Conservation (phyloP, 1,284 basidiomycete species). For the Tranzscheliella williamsii region DNA sequence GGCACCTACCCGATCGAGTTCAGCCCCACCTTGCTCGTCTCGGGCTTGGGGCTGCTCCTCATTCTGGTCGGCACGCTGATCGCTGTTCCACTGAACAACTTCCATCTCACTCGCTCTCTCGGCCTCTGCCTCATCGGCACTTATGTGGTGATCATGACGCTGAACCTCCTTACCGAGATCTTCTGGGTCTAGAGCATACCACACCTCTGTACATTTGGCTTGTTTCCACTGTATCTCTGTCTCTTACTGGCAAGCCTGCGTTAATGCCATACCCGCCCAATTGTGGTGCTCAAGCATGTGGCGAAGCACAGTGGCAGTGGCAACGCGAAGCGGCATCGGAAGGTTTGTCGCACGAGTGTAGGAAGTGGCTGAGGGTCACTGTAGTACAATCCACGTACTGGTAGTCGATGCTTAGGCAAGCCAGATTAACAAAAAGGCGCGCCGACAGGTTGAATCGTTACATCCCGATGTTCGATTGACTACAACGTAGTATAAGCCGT, state of each 20-base stretch:
- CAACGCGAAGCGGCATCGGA: too few species aligned
- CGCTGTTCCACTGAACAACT: conserved; percentile 81
- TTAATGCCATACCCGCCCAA: too few species aligned
- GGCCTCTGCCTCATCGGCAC: conserved; percentile 75
- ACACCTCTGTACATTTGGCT: too few species aligned
- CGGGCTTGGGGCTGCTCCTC: conserved; percentile 74
- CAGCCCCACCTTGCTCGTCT: conserved; percentile 80
- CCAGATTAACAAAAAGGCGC: neutral
- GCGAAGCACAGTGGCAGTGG: too few species aligned
- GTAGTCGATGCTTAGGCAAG: conserved; percentile 35
- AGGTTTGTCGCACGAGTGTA: too few species aligned
- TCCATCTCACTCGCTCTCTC: conserved; percentile 77
- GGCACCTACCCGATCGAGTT: conserved; percentile 72
- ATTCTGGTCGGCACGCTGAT: conserved; percentile 78
- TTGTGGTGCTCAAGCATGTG: too few species aligned
- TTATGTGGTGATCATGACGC: conserved; percentile 65
- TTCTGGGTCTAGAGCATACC: conserved; percentile 39
- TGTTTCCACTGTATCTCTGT: too few species aligned
- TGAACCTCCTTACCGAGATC: conserved; percentile 47
- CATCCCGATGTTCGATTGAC: too few species aligned
- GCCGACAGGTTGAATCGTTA: neutral
- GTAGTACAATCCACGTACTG: too few species aligned
- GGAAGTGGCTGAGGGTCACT: too few species aligned
- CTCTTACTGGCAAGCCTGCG: too few species aligned
- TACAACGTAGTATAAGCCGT: too few species aligned